phyloP scores from a whole-genome alignment of 2,329 filamentous ascomycete species.

The Ophiocordyceps australis region DNA sequence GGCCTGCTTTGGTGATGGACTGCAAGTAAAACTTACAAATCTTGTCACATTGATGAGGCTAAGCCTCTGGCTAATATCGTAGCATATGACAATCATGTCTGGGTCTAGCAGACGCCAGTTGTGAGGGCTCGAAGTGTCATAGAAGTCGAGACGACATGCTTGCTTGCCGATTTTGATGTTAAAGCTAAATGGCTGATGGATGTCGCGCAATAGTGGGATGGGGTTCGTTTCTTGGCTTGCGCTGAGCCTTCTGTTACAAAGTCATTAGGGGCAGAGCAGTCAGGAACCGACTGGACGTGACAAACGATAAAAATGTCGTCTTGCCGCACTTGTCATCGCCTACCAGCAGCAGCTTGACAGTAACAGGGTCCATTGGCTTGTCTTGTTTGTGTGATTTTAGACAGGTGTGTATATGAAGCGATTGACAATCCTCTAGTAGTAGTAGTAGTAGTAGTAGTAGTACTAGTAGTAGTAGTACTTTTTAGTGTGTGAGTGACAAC shows the following conservation, averaged over 20 bases:
- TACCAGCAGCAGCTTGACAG: conserved; percentile 35
- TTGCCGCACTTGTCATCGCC: conserved; percentile 42
- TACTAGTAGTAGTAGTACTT: too few species aligned
- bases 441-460: too few species aligned
- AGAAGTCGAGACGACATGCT: conserved; percentile 37
- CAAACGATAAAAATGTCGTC: conserved; percentile 42
- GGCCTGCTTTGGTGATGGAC: conserved; percentile 1
- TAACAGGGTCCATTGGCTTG: conserved; percentile 31
- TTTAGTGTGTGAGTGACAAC: too few species aligned
- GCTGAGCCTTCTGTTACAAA: conserved; percentile 28
- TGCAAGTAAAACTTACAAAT: conserved; percentile 22
- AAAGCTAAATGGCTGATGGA: conserved; percentile 42
- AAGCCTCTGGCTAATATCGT: conserved; percentile 39
- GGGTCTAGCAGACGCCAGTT: conserved; percentile 40
- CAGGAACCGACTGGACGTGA: conserved; percentile 7
- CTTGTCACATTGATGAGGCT: conserved; percentile 39
- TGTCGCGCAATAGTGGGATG: conserved; percentile 33
- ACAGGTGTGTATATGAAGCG: not conserved
- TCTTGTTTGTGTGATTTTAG: too few species aligned
- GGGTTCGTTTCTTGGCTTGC: conserved; percentile 19
- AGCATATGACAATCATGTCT: conserved; percentile 40
- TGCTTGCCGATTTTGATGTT: conserved; percentile 22
- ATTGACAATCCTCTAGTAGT: too few species aligned
- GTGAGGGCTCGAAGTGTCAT: conserved; percentile 38
- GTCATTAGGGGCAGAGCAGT: conserved; percentile 2